These are phyloP conservation scores for Sporisorium graminicola DNA, from an alignment of 1,284 basidiomycete genomes.

Conservation along the genomic window DNA sequence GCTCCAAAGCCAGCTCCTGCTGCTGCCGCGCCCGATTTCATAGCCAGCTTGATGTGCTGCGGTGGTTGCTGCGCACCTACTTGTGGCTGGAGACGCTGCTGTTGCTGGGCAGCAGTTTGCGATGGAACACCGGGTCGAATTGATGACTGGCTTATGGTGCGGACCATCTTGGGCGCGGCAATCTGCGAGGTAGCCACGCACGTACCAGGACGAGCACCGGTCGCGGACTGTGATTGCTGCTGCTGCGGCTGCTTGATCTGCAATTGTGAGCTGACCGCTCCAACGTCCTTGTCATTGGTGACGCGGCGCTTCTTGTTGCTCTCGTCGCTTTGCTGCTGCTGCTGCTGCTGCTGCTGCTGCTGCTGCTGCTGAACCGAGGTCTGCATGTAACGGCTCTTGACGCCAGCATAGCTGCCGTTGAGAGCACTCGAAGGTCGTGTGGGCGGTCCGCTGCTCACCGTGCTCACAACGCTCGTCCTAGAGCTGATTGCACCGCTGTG, in stretches of 20 bases:
- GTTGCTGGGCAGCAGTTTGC: slow-evolving; percentile 28
- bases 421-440: slow-evolving; percentile 39
- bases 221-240: slow-evolving; percentile 2
- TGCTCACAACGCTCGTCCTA: slow-evolving; percentile 42
- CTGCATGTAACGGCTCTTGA: slow-evolving; percentile 55
- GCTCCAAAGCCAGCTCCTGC: slow-evolving; percentile 35
- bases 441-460: slow-evolving; percentile 39
- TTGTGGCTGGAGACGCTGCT: slow-evolving; percentile 23
- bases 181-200: slow-evolving; percentile 38
- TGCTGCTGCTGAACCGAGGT: slow-evolving; percentile 25
- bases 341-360: slow-evolving; percentile 11
- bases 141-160: slow-evolving; percentile 46
- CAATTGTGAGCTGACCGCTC: slow-evolving; percentile 8
- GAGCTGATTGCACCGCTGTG: slow-evolving; percentile 22
- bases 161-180: slow-evolving; percentile 40
- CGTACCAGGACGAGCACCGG: slow-evolving; percentile 29
- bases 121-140: slow-evolving; percentile 26
- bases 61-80: slow-evolving; percentile 31
- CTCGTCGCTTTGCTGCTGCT: slow-evolving; percentile 16
- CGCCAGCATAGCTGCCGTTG: slow-evolving; percentile 49
- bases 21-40: slow-evolving; percentile 38
- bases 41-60: slow-evolving; percentile 47
- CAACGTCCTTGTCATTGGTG: slow-evolving; percentile 41
- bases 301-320: slow-evolving; percentile 54
- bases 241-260: slow-evolving; percentile 20